Conservation (phyloP, 2,329 filamentous ascomycete species). For the Colletotrichum cordylinicola region DNA sequence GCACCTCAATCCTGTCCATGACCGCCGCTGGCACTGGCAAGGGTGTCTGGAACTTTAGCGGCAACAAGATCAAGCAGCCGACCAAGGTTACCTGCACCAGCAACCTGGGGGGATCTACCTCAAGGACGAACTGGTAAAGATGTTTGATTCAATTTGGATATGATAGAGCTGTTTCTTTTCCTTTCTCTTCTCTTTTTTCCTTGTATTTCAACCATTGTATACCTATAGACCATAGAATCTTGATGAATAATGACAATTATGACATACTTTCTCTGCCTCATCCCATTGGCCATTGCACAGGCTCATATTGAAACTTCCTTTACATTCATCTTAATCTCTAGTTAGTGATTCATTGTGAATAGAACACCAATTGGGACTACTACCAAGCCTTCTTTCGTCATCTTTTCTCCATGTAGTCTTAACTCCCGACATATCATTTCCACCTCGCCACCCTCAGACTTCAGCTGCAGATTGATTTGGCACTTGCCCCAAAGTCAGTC, state of each 20-base stretch:
- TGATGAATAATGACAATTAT: neutral
- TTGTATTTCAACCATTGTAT: neutral
- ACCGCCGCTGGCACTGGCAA: neutral
- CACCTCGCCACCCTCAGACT: neutral
- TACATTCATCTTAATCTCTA: neutral
- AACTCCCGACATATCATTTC: neutral
- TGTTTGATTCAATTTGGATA: neutral
- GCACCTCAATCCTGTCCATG: slow-evolving; percentile 17
- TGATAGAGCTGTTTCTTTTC: neutral
- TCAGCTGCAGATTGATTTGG: neutral
- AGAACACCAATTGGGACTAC: too few relatives aligned
- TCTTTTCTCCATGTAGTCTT: neutral
- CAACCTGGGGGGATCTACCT: slow-evolving; percentile 3
- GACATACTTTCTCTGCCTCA: neutral
- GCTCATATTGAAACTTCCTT: neutral
- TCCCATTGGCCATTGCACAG: neutral
- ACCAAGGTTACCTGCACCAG: slow-evolving; percentile 19
- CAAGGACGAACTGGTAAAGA: neutral
- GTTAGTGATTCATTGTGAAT: rapidly evolving
- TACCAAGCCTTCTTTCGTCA: rapidly evolving
- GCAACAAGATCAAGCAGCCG: slow-evolving; percentile 22
- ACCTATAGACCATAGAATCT: neutral
- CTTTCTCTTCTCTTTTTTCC: neutral
- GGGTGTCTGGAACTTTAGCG: slow-evolving; percentile 22
- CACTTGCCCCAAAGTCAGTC: neutral